Conservation (phyloP, 345 rosid genomes). For the Salix koriyanagi region DNA sequence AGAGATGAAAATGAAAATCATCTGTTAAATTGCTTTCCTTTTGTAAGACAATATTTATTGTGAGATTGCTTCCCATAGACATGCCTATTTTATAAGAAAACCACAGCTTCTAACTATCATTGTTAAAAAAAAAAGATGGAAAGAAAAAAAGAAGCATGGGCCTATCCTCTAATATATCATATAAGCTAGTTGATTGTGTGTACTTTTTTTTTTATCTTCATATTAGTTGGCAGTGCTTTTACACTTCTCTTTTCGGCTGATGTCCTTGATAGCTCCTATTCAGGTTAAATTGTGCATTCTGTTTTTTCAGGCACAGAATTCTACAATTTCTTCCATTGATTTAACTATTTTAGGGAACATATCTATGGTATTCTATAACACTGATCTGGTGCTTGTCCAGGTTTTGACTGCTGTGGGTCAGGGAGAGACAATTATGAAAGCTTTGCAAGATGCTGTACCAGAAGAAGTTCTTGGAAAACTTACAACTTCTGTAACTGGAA, state of each 20-base stretch:
- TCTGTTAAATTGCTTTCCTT: no score
- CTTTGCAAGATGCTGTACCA: conserved; percentile 89
- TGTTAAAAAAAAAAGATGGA: neutral
- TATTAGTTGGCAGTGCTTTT: neutral
- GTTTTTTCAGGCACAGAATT: neutral
- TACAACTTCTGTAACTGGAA: conserved; percentile 55
- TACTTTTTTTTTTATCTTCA: neutral
- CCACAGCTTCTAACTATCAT: neutral
- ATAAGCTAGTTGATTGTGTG: neutral
- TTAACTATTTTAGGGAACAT: conserved; percentile 12
- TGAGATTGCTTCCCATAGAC: neutral
- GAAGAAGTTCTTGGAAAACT: conserved; percentile 91
- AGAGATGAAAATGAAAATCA: neutral
- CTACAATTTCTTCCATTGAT: conserved; percentile 11
- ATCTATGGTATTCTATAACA: conserved; percentile 3
- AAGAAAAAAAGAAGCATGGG: neutral
- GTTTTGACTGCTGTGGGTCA: conserved; percentile 77
- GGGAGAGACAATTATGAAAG: conserved; percentile 80
- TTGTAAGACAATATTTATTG: neutral
- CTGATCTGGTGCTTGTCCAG: conserved; percentile 44
- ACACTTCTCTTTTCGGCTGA: neutral
- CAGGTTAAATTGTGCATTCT: neutral
- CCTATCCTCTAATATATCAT: neutral
- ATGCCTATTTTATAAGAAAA: neutral
- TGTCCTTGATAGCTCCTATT: neutral